phyloP scores from a whole-genome alignment of 305 asterid genomes.

The Andrographis paniculata region DNA sequence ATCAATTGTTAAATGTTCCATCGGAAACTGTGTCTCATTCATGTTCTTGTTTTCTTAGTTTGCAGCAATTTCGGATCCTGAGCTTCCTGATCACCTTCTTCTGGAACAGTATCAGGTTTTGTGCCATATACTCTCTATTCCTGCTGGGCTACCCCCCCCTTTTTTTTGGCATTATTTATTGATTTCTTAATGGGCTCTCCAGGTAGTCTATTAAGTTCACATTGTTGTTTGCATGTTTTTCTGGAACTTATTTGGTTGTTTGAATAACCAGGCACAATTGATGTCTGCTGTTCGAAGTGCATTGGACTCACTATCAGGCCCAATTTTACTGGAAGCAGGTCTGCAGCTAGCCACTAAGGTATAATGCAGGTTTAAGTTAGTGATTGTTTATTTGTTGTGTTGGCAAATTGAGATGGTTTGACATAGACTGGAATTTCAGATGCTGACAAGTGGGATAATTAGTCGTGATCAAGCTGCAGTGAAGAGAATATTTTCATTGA shows the following conservation, averaged over 20 bases:
- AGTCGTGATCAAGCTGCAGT: slow-evolving; percentile 95
- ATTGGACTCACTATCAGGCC: slow-evolving; percentile 73
- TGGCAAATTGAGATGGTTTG: slow-evolving; percentile 21
- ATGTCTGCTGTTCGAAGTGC: slow-evolving; percentile 98
- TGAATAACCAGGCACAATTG: slow-evolving; percentile 72
- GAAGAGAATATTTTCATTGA: slow-evolving; percentile 89
- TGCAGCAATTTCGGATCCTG: slow-evolving; percentile 79
- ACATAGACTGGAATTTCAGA: slow-evolving; percentile 40
- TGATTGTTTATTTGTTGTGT: slow-evolving; percentile 1
- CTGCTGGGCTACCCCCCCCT: slow-evolving; percentile 15
- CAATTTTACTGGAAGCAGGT: slow-evolving; percentile 92
- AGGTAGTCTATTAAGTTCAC: slow-evolving; percentile 14
- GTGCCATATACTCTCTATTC: slow-evolving; percentile 17
- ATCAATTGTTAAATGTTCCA: slow-evolving; percentile 6
- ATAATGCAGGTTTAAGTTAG: slow-evolving; percentile 13
- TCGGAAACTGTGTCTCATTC: slow-evolving; percentile 6
- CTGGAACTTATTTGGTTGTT: neutral
- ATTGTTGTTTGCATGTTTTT: slow-evolving; percentile 11
- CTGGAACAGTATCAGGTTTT: slow-evolving; percentile 95
- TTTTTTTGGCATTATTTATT: slow-evolving; percentile 10
- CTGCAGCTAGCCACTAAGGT: slow-evolving; percentile 97
- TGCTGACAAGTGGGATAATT: slow-evolving; percentile 92
- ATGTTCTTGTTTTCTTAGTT: slow-evolving; percentile 39
- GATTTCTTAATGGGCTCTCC: slow-evolving; percentile 3
- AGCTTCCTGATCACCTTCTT: slow-evolving; percentile 91